These are phyloP conservation scores for Truncatella angustata DNA, from an alignment of 2,329 filamentous ascomycete genomes.

Conservation along the genomic window DNA sequence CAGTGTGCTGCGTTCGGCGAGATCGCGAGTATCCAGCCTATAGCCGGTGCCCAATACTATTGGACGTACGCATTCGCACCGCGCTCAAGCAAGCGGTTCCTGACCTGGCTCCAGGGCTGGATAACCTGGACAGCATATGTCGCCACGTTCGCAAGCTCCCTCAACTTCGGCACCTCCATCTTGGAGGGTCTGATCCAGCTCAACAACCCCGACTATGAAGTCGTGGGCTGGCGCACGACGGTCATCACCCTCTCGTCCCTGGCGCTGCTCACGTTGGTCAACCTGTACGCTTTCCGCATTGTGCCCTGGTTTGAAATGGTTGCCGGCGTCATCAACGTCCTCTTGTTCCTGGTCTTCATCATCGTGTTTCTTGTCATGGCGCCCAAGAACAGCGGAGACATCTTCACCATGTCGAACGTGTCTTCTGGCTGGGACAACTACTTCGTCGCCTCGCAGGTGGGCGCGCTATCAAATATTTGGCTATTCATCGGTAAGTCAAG, in stretches of 20 bases:
- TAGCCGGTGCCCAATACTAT: constrained; percentile 13
- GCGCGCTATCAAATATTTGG: constrained; percentile 12
- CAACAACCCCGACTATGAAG: constrained; percentile 11
- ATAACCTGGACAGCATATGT: constrained; percentile 12
- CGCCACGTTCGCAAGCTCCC: constrained; percentile 8
- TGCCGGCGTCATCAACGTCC: constrained; percentile 8
- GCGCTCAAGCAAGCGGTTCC: constrained; percentile 6
- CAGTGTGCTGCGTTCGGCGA: constrained; percentile 10
- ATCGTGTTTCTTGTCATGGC: constrained; percentile 11
- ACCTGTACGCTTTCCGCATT: constrained; percentile 8
- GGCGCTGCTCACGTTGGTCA: constrained; percentile 7
- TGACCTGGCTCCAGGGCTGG: constrained; percentile 14
- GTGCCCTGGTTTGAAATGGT: constrained; percentile 13
- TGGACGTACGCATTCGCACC: constrained; percentile 13
- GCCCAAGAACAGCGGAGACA: constrained; percentile 8
- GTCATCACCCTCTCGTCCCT: constrained; percentile 7
- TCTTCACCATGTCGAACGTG: constrained; percentile 7
- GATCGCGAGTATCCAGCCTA: constrained; percentile 11
- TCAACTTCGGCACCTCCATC: constrained; percentile 12
- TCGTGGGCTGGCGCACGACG: constrained; percentile 11
- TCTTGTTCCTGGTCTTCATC: constrained; percentile 8
- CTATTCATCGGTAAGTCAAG: constrained; percentile 11
- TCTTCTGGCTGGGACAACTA: constrained; percentile 12
- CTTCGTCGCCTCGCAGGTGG: constrained; percentile 10
- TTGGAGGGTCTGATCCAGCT: constrained; percentile 12